Evolutionary conservation across 208 protist genomes (phyloP).

Genomic region (Acanthamoeba culbertsoni): DNA sequence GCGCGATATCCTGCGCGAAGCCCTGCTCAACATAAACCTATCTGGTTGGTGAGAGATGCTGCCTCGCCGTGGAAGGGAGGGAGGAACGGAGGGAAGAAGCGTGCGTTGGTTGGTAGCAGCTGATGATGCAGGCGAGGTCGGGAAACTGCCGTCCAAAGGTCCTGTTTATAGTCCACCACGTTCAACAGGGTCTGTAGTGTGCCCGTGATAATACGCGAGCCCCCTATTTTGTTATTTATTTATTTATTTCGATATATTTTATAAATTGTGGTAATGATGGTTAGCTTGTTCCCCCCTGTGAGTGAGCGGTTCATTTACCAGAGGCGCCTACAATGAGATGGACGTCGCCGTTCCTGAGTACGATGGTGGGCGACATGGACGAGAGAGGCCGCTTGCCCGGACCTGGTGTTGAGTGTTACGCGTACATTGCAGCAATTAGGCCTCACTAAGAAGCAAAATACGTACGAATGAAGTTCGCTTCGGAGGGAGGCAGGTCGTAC

Average conservation of each 20-base stretch:
- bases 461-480: conserved; percentile 72
- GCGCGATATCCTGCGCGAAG: neutral
- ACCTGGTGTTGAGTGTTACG: neutral
- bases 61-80: neutral
- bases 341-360: conserved; percentile 59
- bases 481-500: conserved; percentile 73
- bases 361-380: conserved; percentile 74
- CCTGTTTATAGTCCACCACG: neutral
- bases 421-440: neutral
- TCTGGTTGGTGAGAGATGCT: neutral
- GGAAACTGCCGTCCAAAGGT: neutral
- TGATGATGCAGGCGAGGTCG: conserved; percentile 16
- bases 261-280: neutral
- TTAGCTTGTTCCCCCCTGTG: neutral
- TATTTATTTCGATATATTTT: neutral
- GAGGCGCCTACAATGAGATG: conserved; percentile 63
- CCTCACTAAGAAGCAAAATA: neutral
- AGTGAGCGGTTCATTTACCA: neutral
- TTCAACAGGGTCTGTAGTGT: conserved; percentile 26
- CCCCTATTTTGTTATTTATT: neutral
- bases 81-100: neutral
- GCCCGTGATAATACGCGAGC: conserved; percentile 69
- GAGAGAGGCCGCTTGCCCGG: conserved; percentile 79
- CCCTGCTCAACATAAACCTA: neutral
- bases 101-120: neutral